phyloP scores from a whole-genome alignment of 345 rosid species.

The Corymbia maculata region DNA sequence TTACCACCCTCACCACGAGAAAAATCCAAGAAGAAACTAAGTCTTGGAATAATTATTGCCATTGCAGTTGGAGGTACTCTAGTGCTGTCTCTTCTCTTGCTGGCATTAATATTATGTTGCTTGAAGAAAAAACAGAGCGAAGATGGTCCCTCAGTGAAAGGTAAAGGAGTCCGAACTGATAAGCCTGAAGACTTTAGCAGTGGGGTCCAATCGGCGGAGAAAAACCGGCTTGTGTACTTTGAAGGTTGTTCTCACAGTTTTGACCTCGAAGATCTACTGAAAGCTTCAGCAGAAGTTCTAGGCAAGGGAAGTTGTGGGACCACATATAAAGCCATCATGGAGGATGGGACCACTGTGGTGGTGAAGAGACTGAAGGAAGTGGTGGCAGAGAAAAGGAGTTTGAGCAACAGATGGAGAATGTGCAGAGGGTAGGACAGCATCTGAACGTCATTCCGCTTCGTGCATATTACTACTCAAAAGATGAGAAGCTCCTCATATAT shows the following conservation, averaged over 20 bases:
- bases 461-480: slow-evolving; percentile 90
- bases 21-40: slow-evolving; percentile 32
- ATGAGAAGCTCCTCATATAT: slow-evolving; percentile 85
- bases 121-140: slow-evolving; percentile 35
- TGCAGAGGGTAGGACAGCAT: slow-evolving; percentile 66
- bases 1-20: not conserved
- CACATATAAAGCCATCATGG: slow-evolving; percentile 84
- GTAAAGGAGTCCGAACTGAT: slow-evolving; percentile 40
- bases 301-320: slow-evolving; percentile 97
- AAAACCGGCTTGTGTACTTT: slow-evolving; percentile 91
- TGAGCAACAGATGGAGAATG: slow-evolving; percentile 85
- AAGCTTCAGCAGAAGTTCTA: slow-evolving; percentile 95
- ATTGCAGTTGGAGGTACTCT: slow-evolving; percentile 55
- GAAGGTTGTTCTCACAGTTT: slow-evolving; percentile 72
- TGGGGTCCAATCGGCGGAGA: slow-evolving; percentile 91
- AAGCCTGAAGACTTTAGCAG: slow-evolving; percentile 84
- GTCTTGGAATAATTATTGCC: slow-evolving; percentile 45
- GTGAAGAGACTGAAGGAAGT: slow-evolving; percentile 86
- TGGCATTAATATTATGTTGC: slow-evolving; percentile 42
- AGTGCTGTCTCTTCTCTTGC: slow-evolving; percentile 32
- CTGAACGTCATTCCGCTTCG: slow-evolving; percentile 75
- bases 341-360: slow-evolving; percentile 78
- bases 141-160: slow-evolving; percentile 26
- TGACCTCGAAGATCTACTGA: slow-evolving; percentile 82
- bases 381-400: slow-evolving; percentile 77